Percentiles rank a stretch among this genome's conserved stretches.
phyloP scores from a whole-genome alignment of 768 basidiomycete genomes.

The Leucocoprinus sp. region DNA sequence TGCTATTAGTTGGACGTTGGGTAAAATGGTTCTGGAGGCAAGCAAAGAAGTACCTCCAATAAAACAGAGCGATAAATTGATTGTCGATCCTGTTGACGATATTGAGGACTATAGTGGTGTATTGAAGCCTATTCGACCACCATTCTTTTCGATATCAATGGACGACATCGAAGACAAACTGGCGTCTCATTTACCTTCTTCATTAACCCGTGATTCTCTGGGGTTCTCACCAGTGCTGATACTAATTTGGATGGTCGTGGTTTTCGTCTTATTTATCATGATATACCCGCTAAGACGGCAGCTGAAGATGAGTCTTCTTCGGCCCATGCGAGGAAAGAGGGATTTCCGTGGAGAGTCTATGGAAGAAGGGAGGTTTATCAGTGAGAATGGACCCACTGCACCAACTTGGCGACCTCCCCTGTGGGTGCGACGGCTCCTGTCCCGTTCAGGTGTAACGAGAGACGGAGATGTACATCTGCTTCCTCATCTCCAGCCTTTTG shows the following conservation, averaged over 20 bases:
- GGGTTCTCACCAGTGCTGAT: slow-evolving; percentile 67
- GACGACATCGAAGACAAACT: slow-evolving; percentile 56
- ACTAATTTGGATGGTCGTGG: slow-evolving; percentile 42
- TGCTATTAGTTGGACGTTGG: slow-evolving; percentile 95
- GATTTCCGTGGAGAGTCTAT: slow-evolving; percentile 33
- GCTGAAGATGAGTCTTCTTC: slow-evolving; percentile 38
- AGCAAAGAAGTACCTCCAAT: slow-evolving; percentile 68
- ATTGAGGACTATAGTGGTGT: slow-evolving; percentile 42
- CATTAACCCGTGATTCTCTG: slow-evolving; percentile 53
- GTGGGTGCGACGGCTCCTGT: slow-evolving; percentile 29
- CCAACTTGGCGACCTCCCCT: slow-evolving; percentile 22
- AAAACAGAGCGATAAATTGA: slow-evolving; percentile 38
- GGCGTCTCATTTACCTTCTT: slow-evolving; percentile 58
- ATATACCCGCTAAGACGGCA: slow-evolving; percentile 52
- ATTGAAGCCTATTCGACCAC: slow-evolving; percentile 57
- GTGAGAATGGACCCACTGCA: slow-evolving; percentile 23
- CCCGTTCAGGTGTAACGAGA: slow-evolving; percentile 6
- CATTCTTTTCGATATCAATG: slow-evolving; percentile 39
- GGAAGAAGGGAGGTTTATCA: slow-evolving; percentile 40
- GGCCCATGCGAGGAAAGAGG: slow-evolving; percentile 31
- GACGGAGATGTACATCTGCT: slow-evolving; percentile 7
- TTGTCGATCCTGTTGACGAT: slow-evolving; percentile 70
- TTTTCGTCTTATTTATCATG: slow-evolving; percentile 35
- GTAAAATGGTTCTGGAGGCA: slow-evolving; percentile 98
- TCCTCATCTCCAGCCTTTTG: slow-evolving; percentile 11